phyloP scores from a whole-genome alignment of 768 basidiomycete species.

The Naganishia vaughanmartiniae region DNA sequence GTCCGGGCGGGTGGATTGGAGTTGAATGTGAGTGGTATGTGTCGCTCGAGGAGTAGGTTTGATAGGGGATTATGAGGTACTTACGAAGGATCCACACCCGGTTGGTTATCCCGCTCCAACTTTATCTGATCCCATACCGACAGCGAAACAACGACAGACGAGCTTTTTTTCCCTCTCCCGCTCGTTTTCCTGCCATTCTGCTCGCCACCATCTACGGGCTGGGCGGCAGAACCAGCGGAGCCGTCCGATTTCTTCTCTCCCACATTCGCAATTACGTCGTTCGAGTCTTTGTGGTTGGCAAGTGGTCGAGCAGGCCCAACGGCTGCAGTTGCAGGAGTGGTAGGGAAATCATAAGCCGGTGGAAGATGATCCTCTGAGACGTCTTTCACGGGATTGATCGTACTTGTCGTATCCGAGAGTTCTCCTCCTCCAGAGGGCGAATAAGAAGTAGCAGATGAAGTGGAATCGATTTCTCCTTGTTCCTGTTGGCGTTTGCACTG shows the following conservation, averaged over 20 bases:
- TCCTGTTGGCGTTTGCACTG: not conserved
- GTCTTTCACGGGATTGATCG: not conserved
- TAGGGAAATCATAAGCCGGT: not conserved
- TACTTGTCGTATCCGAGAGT: too few species aligned
- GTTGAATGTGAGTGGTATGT: not conserved
- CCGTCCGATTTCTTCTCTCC: too few species aligned
- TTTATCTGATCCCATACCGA: slow-evolving; percentile 16
- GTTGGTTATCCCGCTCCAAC: not conserved
- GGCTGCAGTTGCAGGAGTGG: not conserved
- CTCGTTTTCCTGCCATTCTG: too few species aligned
- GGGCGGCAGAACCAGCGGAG: not conserved
- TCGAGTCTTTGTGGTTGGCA: too few species aligned
- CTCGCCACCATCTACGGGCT: too few species aligned
- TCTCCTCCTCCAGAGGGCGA: not conserved
- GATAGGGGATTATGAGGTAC: not conserved
- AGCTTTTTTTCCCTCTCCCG: too few species aligned
- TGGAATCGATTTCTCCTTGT: not conserved
- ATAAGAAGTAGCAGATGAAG: not conserved
- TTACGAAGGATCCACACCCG: not conserved
- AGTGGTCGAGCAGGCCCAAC: too few species aligned
- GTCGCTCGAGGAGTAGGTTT: not conserved
- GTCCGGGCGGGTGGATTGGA: not conserved
- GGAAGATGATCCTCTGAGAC: not conserved
- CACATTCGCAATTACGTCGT: too few species aligned
- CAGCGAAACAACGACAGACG: too few species aligned